Base-by-base conservation (phyloP, 345 rosid genomes). In the Tarenaya hassleriana region DNA sequence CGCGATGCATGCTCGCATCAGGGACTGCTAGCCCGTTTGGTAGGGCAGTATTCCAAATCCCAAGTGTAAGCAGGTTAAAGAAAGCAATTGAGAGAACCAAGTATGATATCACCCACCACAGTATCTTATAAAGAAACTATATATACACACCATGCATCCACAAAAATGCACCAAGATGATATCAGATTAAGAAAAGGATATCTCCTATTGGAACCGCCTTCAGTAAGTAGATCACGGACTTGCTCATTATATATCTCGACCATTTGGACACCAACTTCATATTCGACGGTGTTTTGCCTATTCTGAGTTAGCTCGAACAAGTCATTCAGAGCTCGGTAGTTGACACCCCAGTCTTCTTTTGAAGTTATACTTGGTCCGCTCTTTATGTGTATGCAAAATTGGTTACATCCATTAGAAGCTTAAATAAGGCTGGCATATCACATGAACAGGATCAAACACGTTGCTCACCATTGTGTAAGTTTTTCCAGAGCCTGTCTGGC, bases 401-500 rank as follows among this genome's bases (percentile, higher is more conserved):
- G 13, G 46, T 33, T n/a, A 27, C 37, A 40, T 63, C 51, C 13
- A 16, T 52, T 34, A 59, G 45, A 60, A 34, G 34, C 45, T 49
- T 41, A 54, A 21, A 27, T 9, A 50, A 13, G 32, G 64, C 54
- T 14, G 18, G 43, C 40, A n/a, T 50, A 43, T 16, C 54, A 33
- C 31, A 8, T 1, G 50, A 43, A 53, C 29, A 16, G 61, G 53
- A 29, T 41, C 42, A 44, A 47, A 49, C 14, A 34, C 47, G 44
- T 41, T 29, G 9, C 66, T 17, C 63, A 88, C 98, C 98, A 92
- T 92, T 19, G 98, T 92, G 57, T 88, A 92, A 40, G 98, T 92
- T 77, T 92, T 92, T 42, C 98, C 98, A 8, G 98, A 92, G 7
- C 98, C 98, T n/a, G 96, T 92, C 78, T 92, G 98, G 39, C 98